These are phyloP conservation scores for Eremothecium gossypii DNA, from an alignment of 1,139 yeast genomes.

Conservation along the genomic window DNA sequence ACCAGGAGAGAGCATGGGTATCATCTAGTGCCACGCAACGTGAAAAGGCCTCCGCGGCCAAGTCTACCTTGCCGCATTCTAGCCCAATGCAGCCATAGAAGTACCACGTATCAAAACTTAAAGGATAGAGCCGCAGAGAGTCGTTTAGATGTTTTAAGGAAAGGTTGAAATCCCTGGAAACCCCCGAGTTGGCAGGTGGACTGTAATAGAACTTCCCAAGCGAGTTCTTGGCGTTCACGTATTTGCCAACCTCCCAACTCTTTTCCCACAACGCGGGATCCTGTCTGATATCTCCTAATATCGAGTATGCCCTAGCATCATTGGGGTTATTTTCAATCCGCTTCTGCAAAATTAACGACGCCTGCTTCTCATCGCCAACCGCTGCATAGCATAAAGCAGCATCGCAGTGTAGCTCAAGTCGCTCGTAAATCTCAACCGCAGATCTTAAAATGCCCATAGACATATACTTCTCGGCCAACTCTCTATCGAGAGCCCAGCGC, in stretches of 20 bases:
- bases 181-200: conserved; percentile 52
- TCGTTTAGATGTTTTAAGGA: conserved; percentile 68
- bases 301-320: conserved; percentile 78
- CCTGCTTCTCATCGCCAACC: conserved; percentile 64
- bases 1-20: conserved; percentile 79
- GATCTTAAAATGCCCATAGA: conserved; percentile 78
- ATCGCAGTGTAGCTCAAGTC: conserved; percentile 69
- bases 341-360: conserved; percentile 46
- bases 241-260: conserved; percentile 81
- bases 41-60: conserved; percentile 89
- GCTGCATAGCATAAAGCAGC: conserved; percentile 89
- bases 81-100: conserved; percentile 87
- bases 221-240: conserved; percentile 79
- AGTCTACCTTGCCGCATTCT: conserved; percentile 58
- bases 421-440: conserved; percentile 82
- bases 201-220: conserved; percentile 63
- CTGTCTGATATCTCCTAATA: conserved; percentile 75
- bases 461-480: conserved; percentile 80
- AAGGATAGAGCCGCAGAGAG: conserved; percentile 65
- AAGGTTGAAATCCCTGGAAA: conserved; percentile 41
- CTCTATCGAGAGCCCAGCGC: conserved; percentile 76
- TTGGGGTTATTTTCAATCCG: conserved; percentile 52
- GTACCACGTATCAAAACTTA: conserved; percentile 79
- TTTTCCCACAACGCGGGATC: conserved; percentile 73
- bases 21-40: conserved; percentile 86